Percentiles rank a stretch among this genome's conserved stretches.
phyloP scores from a whole-genome alignment of 306 rosid species.

The Albizia julibrissin region DNA sequence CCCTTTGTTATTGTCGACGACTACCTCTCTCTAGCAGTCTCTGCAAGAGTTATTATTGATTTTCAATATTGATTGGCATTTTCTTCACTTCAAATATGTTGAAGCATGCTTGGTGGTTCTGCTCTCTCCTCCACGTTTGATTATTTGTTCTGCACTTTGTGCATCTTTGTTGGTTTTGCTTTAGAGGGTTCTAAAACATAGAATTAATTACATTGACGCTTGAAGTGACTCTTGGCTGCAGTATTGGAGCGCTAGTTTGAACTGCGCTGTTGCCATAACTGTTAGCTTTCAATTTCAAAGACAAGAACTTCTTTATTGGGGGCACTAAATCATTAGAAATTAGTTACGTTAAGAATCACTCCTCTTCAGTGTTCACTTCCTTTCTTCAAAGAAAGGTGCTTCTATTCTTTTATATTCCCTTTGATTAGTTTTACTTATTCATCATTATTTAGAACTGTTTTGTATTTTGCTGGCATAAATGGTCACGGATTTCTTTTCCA shows the following conservation, averaged over 20 bases:
- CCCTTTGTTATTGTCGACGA: background rate
- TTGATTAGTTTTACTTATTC: background rate
- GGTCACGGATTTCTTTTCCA: background rate
- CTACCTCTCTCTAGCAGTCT: background rate
- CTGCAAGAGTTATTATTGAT: background rate
- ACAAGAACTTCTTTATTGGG: background rate
- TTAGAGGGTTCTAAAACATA: background rate
- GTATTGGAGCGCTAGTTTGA: background rate
- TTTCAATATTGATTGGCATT: background rate
- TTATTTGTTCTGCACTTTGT: background rate
- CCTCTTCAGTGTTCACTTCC: slow-evolving; percentile 6
- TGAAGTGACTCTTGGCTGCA: background rate
- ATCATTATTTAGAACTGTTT: background rate
- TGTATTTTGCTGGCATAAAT: background rate
- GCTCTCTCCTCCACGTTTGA: background rate
- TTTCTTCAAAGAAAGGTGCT: slow-evolving; percentile 39
- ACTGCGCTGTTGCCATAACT: background rate
- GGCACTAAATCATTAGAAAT: background rate
- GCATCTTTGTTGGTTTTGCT: background rate
- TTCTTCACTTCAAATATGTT: background rate
- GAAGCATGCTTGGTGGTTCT: background rate
- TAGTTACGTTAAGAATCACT: background rate
- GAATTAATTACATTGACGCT: too few species aligned
- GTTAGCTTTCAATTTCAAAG: background rate
- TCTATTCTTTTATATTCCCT: background rate